phyloP scores from a whole-genome alignment of 768 basidiomycete genomes.

The Lentinula lateritia region DNA sequence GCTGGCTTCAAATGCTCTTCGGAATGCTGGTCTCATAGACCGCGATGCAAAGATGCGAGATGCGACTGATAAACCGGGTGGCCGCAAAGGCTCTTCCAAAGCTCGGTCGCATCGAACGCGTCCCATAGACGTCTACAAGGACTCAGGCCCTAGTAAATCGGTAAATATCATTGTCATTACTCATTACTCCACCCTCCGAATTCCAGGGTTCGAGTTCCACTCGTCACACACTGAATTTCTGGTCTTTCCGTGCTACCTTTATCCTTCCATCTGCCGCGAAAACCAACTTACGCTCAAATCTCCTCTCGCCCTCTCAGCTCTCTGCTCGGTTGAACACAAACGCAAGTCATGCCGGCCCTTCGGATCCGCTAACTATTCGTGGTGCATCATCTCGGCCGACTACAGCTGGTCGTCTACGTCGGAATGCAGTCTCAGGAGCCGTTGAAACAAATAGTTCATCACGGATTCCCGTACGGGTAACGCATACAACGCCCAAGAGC shows the following conservation, averaged over 20 bases:
- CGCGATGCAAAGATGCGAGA: constrained; percentile 74
- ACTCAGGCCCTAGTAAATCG: constrained; percentile 44
- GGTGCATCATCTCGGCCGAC: constrained; percentile 50
- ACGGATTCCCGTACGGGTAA: constrained; percentile 4
- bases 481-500: constrained; percentile 6
- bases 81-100: constrained; percentile 65
- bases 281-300: constrained; percentile 20
- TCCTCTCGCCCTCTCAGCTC: constrained; percentile 27
- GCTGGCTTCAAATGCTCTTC: constrained; percentile 57
- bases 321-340: constrained; percentile 29
- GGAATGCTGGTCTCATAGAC: constrained; percentile 72
- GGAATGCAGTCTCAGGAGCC: constrained; percentile 44
- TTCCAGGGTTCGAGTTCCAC: constrained; percentile 21
- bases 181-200: constrained; percentile 12
- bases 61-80: constrained; percentile 60
- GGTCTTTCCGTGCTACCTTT: constrained; percentile 23
- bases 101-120: constrained; percentile 55
- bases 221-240: constrained; percentile 31
- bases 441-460: not conserved
- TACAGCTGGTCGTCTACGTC: constrained; percentile 48
- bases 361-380: constrained; percentile 57
- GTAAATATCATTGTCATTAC: constrained; percentile 56
- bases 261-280: constrained; percentile 21
- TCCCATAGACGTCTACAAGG: constrained; percentile 54
- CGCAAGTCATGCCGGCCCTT: constrained; percentile 27